Conservation (phyloP, 306 rosid species). For the Sicyos baderoa region DNA sequence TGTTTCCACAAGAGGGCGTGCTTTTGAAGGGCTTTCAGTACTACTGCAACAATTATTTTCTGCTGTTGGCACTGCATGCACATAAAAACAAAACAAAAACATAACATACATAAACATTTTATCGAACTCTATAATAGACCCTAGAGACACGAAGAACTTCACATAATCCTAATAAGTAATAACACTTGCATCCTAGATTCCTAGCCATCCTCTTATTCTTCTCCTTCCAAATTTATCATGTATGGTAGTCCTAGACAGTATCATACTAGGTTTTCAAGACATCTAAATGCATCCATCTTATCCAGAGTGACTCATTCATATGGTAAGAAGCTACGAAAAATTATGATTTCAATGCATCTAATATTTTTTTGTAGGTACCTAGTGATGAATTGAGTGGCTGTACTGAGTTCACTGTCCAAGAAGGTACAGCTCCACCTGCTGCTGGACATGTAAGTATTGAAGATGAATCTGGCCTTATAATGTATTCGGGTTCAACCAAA, state of each 20-base stretch:
- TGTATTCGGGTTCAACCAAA: slow-evolving; percentile 53
- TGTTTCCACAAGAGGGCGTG: slow-evolving; percentile 40
- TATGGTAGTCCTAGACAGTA: too few relatives aligned
- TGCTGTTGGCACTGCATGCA: slow-evolving; percentile 35
- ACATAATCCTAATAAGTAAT: neutral
- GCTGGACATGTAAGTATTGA: slow-evolving; percentile 45
- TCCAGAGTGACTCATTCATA: neutral
- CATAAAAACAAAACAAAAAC: slow-evolving; percentile 15
- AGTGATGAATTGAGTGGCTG: slow-evolving; percentile 41
- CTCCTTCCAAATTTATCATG: neutral
- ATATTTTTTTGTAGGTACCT: slow-evolving; percentile 32
- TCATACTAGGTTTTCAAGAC: slow-evolving; percentile 4
- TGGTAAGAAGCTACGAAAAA: neutral
- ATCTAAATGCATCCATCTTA: neutral
- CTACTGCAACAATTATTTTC: slow-evolving; percentile 68
- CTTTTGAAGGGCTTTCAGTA: slow-evolving; percentile 52
- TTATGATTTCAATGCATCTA: neutral
- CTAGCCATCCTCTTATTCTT: neutral
- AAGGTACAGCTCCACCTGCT: slow-evolving; percentile 39
- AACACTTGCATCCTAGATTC: neutral
- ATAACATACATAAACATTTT: neutral
- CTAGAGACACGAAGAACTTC: neutral
- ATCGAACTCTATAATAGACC: neutral
- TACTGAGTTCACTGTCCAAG: slow-evolving; percentile 47
- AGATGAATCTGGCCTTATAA: slow-evolving; percentile 47